Conservation (phyloP, 164 flowering plant genomes). For the Cinnamomum chago region DNA sequence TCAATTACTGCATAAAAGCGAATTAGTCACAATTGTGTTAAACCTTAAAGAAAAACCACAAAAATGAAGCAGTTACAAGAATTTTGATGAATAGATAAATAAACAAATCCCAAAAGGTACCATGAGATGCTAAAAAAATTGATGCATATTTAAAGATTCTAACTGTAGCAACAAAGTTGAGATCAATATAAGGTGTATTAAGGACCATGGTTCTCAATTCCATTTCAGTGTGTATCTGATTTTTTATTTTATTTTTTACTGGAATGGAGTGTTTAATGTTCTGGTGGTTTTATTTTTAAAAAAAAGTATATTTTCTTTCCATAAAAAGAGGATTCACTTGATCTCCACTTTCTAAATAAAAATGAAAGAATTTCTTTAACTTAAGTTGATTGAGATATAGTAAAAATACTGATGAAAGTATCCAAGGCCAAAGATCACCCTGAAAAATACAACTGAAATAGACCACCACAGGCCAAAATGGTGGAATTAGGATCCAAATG, state of each 20-base stretch:
- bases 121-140: not conserved
- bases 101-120: not conserved
- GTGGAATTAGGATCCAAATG: not conserved
- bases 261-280: not conserved
- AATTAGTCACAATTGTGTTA: not conserved
- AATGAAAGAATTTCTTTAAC: too few relatives aligned
- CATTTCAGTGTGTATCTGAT: not conserved
- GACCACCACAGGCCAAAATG: not conserved
- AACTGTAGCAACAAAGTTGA: not conserved
- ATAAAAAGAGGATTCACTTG: not conserved
- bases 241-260: not conserved
- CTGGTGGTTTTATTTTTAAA: not conserved
- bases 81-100: not conserved
- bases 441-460: not conserved
- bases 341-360: not conserved
- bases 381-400: not conserved
- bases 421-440: not conserved
- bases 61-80: not conserved
- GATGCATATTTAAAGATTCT: not conserved
- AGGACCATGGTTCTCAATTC: not conserved
- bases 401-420: not conserved
- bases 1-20: conserved; percentile 49
- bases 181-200: not conserved
- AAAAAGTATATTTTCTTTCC: too few relatives aligned
- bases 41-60: not conserved